Base-by-base conservation (phyloP, 352 stramenopile genomes). In the Phytopythium montanum region DNA sequence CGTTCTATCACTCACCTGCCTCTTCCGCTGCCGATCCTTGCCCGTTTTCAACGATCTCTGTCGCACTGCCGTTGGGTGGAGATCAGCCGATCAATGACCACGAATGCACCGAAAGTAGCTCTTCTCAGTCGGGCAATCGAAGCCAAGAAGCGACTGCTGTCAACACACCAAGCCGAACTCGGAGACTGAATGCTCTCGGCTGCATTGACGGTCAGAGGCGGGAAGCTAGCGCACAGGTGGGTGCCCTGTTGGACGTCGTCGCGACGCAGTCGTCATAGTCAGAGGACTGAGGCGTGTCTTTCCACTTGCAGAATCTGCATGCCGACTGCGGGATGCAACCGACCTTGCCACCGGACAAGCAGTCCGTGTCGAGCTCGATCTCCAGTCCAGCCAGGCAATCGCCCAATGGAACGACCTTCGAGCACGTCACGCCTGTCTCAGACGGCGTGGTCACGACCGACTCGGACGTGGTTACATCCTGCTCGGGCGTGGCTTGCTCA, bases 251-350 rank as follows among this genome's bases (percentile, higher is more conserved):
- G 29, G 7, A 23, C 13, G 49, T 42, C 3, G 19, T 39, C 0
- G 51, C 5, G 12, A 13, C 31, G 34, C 51, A 57, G 34, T 36
- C 3, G 10, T 46, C 33, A 9, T 48, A 48, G 12, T 23, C 51
- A 1, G 5, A 0, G 5, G 21, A 57, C 3, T 48, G 34, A 0
- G 14, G 3, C 14, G 33, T 57, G 4, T 36, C 14, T 8, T 21
- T 25, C 16, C 33, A 8, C 51, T 46, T 57, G 51, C 51, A 57
- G 34, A 46, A 48, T 34, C 48, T 48, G 51, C 51, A 57, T 4
- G 31, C 33, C 14, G 51, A 57, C 12, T 33, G 33, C n/a, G 12
- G 33, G 9, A 57, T 46, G 34, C 51, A 57, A 13, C 51, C 34
- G 14, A 57, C 5, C 9, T 36, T 36, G 14, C 33, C 51, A 18